Percentiles rank a stretch among this genome's conserved stretches.
Evolutionary conservation across 768 basidiomycete genomes (phyloP).

Genomic region (Xerocomellus dryophilus): DNA sequence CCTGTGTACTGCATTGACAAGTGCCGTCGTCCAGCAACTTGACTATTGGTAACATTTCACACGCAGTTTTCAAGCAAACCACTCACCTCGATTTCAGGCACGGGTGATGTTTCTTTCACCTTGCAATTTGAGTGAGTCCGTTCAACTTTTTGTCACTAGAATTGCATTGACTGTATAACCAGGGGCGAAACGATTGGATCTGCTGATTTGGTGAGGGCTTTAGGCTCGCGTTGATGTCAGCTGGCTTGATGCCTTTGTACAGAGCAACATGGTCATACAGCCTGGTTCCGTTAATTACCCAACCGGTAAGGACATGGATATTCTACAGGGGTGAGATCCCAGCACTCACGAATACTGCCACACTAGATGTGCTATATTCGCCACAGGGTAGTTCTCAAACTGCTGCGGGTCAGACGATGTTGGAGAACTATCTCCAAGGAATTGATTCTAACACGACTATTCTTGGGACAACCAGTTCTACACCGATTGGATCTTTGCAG

Average conservation of each 20-base stretch:
- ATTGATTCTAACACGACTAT: conserved; percentile 54
- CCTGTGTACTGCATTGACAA: conserved; percentile 2
- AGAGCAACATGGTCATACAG: conserved; percentile 54
- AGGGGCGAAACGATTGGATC: conserved; percentile 54
- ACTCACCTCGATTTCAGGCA: conserved; percentile 47
- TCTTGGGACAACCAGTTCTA: conserved; percentile 51
- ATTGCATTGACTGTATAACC: neutral
- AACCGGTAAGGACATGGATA: conserved; percentile 40
- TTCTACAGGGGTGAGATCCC: neutral
- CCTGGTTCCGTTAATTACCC: conserved; percentile 58
- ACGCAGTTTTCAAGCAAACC: neutral
- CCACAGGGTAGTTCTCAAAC: conserved; percentile 50
- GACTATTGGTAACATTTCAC: conserved; percentile 32
- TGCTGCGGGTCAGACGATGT: conserved; percentile 51
- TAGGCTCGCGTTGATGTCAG: neutral
- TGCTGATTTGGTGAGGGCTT: conserved; percentile 48
- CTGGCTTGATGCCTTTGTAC: conserved; percentile 3
- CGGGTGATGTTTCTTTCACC: conserved; percentile 61
- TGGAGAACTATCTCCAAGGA: conserved; percentile 71
- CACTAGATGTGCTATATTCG: conserved; percentile 55
- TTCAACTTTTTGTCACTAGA: neutral
- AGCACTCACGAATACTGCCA: conserved; percentile 2
- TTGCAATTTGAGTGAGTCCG: conserved; percentile 52
- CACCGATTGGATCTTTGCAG: conserved; percentile 58
- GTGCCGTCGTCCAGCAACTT: conserved; percentile 28